Base-by-base conservation (phyloP, 768 basidiomycete genomes). In the Cyclocybe aegerita region DNA sequence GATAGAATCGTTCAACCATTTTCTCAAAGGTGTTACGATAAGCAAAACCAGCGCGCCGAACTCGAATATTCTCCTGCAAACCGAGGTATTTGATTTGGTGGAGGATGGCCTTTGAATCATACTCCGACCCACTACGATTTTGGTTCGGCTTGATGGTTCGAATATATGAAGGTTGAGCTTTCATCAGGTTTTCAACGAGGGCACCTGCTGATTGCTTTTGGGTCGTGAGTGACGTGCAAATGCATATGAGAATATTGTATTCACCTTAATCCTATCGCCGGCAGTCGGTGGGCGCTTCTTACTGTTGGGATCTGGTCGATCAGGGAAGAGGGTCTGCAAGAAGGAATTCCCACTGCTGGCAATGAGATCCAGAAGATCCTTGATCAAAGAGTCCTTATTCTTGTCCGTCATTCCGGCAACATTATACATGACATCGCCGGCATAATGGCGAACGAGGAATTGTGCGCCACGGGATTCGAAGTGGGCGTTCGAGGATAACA, bases 51-150 rank as follows among this genome's bases (percentile, higher is more conserved):
- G 97, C 97, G 52, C 97, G 82, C 48, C 97, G 87, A 38, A 99
- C 94, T 41, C 97, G 86, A 47, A 99, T 98, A 64, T 99, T 99
- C 70, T 99, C 97, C 67, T 99, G 93, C 49, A 99, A 71, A 63
- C 97, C 97, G 37, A 99, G 86, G 66, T 99, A 99, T 68, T 99
- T 98, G 76, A 99, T 93, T 70, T 99, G 97, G 73, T 99, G 97
- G 38, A 99, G 76, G 52, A 99, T 90, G 9, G 93, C 94, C 66
- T 98, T 98, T 39, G 78, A 76, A 62, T 99, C 94, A 65, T 96
- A 98, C 71, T 99, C 97, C 8, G 85, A 80, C 9, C 86, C 66
- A 56, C 93, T 95, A 40, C 95, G 86, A 65, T 99, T 96, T 74
- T 97, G 90, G 66, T 99, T 99, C 9, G 97, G 93, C 70, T 99